Conservation (phyloP, 179 eudicot genomes). For the Spinacia oleracea region DNA sequence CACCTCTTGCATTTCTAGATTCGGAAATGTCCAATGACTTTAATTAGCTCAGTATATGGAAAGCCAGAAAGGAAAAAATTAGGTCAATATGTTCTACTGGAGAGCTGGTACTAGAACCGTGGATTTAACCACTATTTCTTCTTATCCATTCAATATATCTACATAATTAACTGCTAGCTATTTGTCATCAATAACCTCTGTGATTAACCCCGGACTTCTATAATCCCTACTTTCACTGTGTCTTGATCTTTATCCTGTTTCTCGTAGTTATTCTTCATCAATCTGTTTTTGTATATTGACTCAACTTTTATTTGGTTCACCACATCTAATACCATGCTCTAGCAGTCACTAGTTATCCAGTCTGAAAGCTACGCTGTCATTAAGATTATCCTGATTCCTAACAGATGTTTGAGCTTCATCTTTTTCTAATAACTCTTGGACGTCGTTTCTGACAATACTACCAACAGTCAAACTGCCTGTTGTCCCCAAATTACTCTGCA, state of each 20-base stretch:
- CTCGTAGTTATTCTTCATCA: neutral
- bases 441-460: neutral
- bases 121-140: neutral
- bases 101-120: neutral
- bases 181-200: neutral
- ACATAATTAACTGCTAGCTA: too few relatives aligned
- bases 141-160: neutral
- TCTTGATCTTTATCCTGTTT: neutral
- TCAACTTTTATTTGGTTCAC: neutral
- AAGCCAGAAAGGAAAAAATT: too few relatives aligned
- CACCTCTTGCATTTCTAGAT: neutral
- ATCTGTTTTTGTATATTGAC: neutral
- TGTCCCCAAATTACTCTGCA: neutral
- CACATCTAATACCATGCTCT: neutral
- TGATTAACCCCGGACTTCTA: neutral
- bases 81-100: neutral
- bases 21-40: neutral
- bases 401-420: neutral
- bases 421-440: neutral
- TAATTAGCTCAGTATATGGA: neutral
- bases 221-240: neutral
- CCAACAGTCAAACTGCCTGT: neutral
- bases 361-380: neutral
- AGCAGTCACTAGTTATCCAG: neutral
- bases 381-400: neutral